A percentile compares a stretch with the other conserved stretches of the same genome.
Evolutionary conservation across 768 basidiomycete species (phyloP).

Genomic region (Sporobolomyces phaffii): DNA sequence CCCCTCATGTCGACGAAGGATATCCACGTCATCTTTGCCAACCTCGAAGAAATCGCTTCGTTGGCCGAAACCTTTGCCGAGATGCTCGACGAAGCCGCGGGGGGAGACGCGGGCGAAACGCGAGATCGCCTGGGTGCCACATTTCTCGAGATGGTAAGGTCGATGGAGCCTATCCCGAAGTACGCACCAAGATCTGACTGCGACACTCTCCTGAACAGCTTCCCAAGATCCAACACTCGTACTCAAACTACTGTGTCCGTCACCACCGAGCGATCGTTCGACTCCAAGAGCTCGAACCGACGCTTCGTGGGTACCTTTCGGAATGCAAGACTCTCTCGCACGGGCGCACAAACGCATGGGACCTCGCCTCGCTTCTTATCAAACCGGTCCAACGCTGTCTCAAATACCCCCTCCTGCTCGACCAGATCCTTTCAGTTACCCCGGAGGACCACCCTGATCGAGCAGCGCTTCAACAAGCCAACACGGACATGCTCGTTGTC

Average conservation of each 20-base stretch:
- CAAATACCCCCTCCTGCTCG: conserved; percentile 93
- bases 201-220: conserved; percentile 14
- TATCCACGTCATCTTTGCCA: conserved; percentile 39
- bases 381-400: conserved; percentile 97
- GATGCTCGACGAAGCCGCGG: conserved; percentile 26
- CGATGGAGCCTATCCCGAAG: no score
- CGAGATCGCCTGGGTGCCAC: conserved; percentile 37
- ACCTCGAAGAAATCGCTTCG: conserved; percentile 40
- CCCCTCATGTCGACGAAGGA: conserved; percentile 30
- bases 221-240: conserved; percentile 39
- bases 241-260: conserved; percentile 39
- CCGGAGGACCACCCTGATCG: conserved; percentile 39
- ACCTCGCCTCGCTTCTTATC: conserved; percentile 92
- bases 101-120: background rate
- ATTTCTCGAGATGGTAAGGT: conserved; percentile 40
- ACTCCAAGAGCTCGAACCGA: conserved; percentile 53
- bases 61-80: conserved; percentile 36
- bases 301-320: conserved; percentile 61
- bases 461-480: conserved; percentile 27
- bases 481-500: conserved; percentile 38
- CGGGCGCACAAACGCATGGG: conserved; percentile 71
- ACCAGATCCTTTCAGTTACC: conserved; percentile 46
- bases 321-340: conserved; percentile 46
- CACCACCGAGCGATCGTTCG: conserved; percentile 59
- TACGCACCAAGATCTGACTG: background rate